A percentile compares a stretch with the other conserved stretches of the same genome.
Conservation (phyloP, 208 protist species). For the Trypanosoma melophagium region DNA sequence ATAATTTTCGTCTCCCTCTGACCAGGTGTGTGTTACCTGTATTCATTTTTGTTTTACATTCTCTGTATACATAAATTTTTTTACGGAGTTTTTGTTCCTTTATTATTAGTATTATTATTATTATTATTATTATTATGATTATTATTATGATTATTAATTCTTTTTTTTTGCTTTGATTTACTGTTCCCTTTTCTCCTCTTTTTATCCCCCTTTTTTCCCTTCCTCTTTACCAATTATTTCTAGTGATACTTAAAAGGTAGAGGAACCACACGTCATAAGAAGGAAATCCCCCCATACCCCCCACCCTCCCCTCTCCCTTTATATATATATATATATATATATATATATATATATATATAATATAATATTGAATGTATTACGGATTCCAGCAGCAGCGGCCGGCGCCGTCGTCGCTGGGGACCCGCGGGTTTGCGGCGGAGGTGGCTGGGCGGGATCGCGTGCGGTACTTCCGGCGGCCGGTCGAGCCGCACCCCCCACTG, state of each 20-base stretch:
- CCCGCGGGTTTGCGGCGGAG: slow-evolving; percentile 69
- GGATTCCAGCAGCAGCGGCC: slow-evolving; percentile 22
- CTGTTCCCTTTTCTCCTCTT: no score
- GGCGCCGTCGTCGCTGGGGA: slow-evolving; percentile 35
- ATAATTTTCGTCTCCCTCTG: neutral
- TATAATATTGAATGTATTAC: neutral
- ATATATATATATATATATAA: slow-evolving; percentile 16
- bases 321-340: neutral
- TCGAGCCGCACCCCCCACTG: slow-evolving; percentile 46
- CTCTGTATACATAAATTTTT: neutral
- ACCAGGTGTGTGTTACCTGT: neutral
- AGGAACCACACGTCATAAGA: neutral
- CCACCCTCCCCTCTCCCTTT: neutral
- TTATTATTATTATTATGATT: no score
- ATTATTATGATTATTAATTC: no score
- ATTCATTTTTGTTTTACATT: slow-evolving; percentile 21
- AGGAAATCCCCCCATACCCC: neutral
- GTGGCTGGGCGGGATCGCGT: slow-evolving; percentile 81
- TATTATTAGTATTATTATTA: no score
- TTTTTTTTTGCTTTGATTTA: no score
- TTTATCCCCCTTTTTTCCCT: slow-evolving; percentile 14
- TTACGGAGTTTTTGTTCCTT: neutral
- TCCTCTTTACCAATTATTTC: slow-evolving; percentile 7
- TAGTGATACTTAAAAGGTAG: neutral
- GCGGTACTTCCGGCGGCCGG: slow-evolving; percentile 85